Conservation (phyloP, 352 stramenopile species). For the Phytophthora syringae region DNA sequence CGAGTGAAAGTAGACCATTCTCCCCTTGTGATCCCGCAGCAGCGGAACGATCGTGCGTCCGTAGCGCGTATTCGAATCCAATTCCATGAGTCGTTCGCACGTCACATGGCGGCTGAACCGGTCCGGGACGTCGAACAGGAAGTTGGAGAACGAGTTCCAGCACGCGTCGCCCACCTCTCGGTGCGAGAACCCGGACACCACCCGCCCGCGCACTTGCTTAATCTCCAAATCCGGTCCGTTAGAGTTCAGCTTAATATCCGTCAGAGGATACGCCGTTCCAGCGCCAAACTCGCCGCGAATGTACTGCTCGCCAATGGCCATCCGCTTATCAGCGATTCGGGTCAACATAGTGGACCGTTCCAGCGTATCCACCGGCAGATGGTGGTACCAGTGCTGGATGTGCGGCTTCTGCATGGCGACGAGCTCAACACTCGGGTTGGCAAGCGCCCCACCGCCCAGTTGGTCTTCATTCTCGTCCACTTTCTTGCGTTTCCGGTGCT, state of each 20-base stretch:
- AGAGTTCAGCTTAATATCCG: constrained; percentile 84
- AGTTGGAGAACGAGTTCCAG: constrained; percentile 85
- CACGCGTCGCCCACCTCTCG: constrained; percentile 65
- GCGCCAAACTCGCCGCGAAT: constrained; percentile 60
- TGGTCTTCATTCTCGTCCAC: constrained; percentile 45
- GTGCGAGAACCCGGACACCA: constrained; percentile 63
- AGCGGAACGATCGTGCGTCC: constrained; percentile 76
- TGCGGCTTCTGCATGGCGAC: constrained; percentile 35
- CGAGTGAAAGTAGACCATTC: constrained; percentile 79
- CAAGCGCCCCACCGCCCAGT: constrained; percentile 35
- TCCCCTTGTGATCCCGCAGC: constrained; percentile 63
- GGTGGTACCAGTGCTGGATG: constrained; percentile 76
- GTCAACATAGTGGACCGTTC: constrained; percentile 57
- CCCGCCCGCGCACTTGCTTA: constrained; percentile 70
- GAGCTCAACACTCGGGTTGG: constrained; percentile 15
- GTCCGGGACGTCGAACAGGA: constrained; percentile 71
- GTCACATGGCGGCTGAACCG: constrained; percentile 72
- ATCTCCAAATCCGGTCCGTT: constrained; percentile 85
- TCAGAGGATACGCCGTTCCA: constrained; percentile 58
- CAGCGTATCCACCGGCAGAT: constrained; percentile 65
- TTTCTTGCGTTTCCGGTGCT: constrained; percentile 82
- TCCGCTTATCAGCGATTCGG: constrained; percentile 61
- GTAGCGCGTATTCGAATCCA: constrained; percentile 82
- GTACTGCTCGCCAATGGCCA: constrained; percentile 58
- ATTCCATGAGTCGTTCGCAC: constrained; percentile 77